phyloP scores from a whole-genome alignment of 2,329 filamentous ascomycete species.

The Fonsecaea multimorphosa region DNA sequence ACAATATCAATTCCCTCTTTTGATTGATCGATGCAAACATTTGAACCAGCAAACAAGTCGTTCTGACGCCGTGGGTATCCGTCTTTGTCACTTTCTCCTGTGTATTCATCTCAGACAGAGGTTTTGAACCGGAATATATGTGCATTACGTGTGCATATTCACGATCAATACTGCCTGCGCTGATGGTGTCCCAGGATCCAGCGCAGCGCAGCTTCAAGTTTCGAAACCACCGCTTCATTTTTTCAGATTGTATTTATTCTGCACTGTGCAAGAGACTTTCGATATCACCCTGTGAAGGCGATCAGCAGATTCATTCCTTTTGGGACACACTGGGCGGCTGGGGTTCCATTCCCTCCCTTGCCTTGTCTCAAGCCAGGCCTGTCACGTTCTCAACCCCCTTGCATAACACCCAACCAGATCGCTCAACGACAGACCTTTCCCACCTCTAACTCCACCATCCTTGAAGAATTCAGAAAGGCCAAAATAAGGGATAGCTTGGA shows the following conservation, averaged over 20 bases:
- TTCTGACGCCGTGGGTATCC: background rate
- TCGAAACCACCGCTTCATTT: background rate
- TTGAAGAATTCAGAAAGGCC: background rate
- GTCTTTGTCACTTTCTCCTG: background rate
- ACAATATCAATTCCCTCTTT: background rate
- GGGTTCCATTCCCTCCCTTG: slow-evolving; percentile 2
- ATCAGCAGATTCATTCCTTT: no score
- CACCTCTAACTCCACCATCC: background rate
- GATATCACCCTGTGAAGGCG: background rate
- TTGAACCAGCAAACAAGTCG: background rate
- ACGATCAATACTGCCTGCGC: background rate
- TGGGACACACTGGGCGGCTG: background rate
- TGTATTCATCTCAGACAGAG: background rate
- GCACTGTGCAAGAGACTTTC: background rate
- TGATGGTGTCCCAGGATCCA: no score
- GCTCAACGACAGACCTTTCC: background rate
- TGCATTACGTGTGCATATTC: background rate
- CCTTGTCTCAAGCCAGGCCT: background rate
- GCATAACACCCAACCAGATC: slow-evolving; percentile 1
- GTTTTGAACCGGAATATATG: background rate
- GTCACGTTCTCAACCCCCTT: background rate
- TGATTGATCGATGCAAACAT: background rate
- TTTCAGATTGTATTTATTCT: background rate
- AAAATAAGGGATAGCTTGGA: background rate
- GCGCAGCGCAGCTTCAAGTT: no score